phyloP scores from a whole-genome alignment of 2,329 filamentous ascomycete genomes.

The Pseudogymnoascus sp. region DNA sequence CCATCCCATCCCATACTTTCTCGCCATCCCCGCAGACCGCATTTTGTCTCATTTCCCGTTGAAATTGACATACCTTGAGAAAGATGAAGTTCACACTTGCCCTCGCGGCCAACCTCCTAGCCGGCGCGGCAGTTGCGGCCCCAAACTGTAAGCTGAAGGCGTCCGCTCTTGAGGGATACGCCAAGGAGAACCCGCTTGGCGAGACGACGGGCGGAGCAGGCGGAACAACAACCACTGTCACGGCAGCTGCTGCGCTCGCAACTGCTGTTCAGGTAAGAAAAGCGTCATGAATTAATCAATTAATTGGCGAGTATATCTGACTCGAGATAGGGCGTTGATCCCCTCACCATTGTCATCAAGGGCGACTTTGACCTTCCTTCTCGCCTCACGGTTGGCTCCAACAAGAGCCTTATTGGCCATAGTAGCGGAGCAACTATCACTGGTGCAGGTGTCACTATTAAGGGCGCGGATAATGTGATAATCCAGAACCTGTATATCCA shows the following conservation, averaged over 20 bases:
- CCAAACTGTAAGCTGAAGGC: background rate
- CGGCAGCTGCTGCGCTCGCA: slow-evolving; percentile 35
- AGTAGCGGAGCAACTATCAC: slow-evolving; percentile 30
- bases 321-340: slow-evolving; percentile 33
- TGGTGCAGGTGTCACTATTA: slow-evolving; percentile 41
- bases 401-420: slow-evolving; percentile 43
- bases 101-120: background rate
- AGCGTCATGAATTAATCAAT: background rate
- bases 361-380: slow-evolving; percentile 27
- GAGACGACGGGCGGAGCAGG: slow-evolving; percentile 39
- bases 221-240: slow-evolving; percentile 38
- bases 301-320: background rate
- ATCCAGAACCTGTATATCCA: slow-evolving; percentile 47
- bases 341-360: slow-evolving; percentile 37
- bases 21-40: background rate
- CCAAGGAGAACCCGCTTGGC: slow-evolving; percentile 15
- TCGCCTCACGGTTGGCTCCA: slow-evolving; percentile 21
- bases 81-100: background rate
- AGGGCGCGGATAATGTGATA: slow-evolving; percentile 45
- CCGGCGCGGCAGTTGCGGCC: background rate
- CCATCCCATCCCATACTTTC: background rate
- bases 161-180: slow-evolving; percentile 1
- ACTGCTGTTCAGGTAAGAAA: slow-evolving; percentile 32
- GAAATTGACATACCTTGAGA: background rate
- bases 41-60: background rate